These are phyloP conservation scores for Macrophomina pseudophaseolina DNA, from an alignment of 2,329 filamentous ascomycete species.

Conservation along the genomic window DNA sequence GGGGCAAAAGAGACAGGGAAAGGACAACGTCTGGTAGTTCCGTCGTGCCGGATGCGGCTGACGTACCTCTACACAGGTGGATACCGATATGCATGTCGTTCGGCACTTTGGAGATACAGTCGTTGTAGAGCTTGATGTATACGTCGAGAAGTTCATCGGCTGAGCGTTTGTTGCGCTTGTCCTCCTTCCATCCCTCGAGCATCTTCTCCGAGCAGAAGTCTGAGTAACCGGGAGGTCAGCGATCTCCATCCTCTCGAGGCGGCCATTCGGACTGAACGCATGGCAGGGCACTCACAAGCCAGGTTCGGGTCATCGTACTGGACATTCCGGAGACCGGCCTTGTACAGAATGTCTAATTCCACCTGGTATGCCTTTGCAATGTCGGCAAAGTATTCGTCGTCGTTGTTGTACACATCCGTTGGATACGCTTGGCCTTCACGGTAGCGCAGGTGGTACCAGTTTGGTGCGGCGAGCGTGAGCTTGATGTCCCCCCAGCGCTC, in stretches of 20 bases:
- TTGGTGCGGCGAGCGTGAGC: constrained; percentile 67
- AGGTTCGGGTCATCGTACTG: constrained; percentile 52
- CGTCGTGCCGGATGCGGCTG: background rate
- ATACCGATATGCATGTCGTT: constrained; percentile 75
- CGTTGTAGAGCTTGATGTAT: constrained; percentile 77
- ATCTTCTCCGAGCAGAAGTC: constrained; percentile 43
- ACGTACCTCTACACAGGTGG: constrained; percentile 64
- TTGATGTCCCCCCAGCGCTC: constrained; percentile 68
- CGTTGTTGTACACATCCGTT: constrained; percentile 47
- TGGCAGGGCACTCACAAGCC: constrained; percentile 37
- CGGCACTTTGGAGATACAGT: constrained; percentile 65
- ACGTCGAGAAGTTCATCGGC: constrained; percentile 72
- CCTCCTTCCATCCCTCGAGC: constrained; percentile 52
- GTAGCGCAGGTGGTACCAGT: constrained; percentile 70
- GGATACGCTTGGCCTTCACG: constrained; percentile 55
- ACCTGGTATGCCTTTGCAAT: constrained; percentile 50
- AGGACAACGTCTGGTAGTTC: background rate
- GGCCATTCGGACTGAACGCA: no score
- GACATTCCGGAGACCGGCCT: constrained; percentile 50
- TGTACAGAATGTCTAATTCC: constrained; percentile 51
- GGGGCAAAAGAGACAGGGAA: constrained; percentile 36
- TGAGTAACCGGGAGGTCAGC: constrained; percentile 19
- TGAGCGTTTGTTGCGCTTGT: constrained; percentile 67
- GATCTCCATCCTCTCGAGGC: background rate
- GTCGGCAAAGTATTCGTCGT: constrained; percentile 51